These are phyloP conservation scores for Colletotrichum melonis DNA, from an alignment of 2,329 filamentous ascomycete species.

Conservation along the genomic window DNA sequence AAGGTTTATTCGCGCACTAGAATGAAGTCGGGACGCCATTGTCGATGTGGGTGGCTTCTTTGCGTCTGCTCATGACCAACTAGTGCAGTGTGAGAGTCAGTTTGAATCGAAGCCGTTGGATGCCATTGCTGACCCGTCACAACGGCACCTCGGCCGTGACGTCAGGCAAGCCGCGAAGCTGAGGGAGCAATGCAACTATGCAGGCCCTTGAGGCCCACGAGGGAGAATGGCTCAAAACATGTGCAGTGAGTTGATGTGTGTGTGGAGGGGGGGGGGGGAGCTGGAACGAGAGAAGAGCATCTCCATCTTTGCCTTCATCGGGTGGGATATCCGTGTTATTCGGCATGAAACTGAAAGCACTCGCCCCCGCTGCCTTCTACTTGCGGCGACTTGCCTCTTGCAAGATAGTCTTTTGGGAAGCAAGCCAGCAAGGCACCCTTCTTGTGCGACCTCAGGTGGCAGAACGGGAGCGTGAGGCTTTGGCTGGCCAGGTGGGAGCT, in stretches of 20 bases:
- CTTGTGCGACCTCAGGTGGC: constrained; percentile 18
- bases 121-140: constrained; percentile 3
- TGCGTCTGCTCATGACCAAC: constrained; percentile 19
- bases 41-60: constrained; percentile 6
- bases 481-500: neutral
- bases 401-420: neutral
- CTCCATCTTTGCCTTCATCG: neutral
- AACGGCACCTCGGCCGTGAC: constrained; percentile 18
- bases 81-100: constrained; percentile 26
- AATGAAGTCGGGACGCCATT: constrained; percentile 17
- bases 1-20: constrained; percentile 31
- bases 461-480: neutral
- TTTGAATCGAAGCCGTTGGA: constrained; percentile 16
- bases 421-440: constrained; percentile 1
- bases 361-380: neutral
- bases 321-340: no score
- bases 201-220: constrained; percentile 4
- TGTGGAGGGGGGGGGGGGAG: no score
- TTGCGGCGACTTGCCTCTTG: constrained; percentile 17
- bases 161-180: constrained; percentile 17
- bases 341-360: no score
- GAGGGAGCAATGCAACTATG: neutral
- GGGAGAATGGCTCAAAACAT: neutral
- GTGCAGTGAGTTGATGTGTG: no score
- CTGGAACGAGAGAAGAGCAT: neutral